Evolutionary conservation across 164 flowering plant genomes (phyloP).

Genomic region (Magnolia officinalis): DNA sequence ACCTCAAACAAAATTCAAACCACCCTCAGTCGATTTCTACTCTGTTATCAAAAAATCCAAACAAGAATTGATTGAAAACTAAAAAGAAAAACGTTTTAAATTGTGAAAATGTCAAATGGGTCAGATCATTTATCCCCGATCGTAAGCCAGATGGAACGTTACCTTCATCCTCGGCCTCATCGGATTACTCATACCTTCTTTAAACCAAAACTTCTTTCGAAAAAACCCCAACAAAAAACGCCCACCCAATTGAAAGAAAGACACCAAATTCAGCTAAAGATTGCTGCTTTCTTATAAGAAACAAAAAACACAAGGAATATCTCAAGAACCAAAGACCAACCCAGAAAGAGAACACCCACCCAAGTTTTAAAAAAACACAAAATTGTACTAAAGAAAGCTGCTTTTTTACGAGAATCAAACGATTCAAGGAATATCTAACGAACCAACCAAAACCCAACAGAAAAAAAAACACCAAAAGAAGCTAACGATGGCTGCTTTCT

Average conservation of each 20-base stretch:
- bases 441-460: not conserved
- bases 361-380: not conserved
- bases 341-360: not conserved
- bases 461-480: not conserved
- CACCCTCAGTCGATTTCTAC: not conserved
- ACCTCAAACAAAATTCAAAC: not conserved
- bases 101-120: not conserved
- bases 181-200: slow-evolving; percentile 50
- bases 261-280: slow-evolving; percentile 3
- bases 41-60: not conserved
- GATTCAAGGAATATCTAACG: not conserved
- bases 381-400: not conserved
- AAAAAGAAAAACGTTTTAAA: not conserved
- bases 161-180: slow-evolving; percentile 46
- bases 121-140: slow-evolving; percentile 45
- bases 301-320: not conserved
- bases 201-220: not conserved
- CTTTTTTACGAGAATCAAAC: not conserved
- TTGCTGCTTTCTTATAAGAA: not conserved
- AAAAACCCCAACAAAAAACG: not conserved
- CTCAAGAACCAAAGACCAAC: not conserved
- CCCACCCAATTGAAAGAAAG: not conserved
- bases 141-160: slow-evolving; percentile 51
- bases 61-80: not conserved
- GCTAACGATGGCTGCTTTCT: not conserved